Percentiles rank a stretch among this genome's conserved stretches.
Conservation (phyloP, 2,329 filamentous ascomycete genomes). For the Microsporum canis region DNA sequence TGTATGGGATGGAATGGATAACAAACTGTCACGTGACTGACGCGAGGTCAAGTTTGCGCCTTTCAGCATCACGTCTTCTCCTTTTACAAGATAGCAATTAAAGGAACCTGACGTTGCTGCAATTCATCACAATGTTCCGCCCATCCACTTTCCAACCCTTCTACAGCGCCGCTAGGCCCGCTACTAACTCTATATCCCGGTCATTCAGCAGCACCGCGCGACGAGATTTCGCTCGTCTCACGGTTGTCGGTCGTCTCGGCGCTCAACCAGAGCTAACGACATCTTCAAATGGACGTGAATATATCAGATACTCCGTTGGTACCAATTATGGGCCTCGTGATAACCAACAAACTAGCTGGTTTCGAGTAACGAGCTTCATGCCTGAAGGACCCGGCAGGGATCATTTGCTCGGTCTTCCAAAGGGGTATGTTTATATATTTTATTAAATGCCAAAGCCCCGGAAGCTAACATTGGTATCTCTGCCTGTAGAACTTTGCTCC, state of each 20-base stretch:
- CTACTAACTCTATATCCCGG: conserved; percentile 37
- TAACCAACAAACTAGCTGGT: conserved; percentile 73
- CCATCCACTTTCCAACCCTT: background rate
- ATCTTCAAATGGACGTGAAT: conserved; percentile 58
- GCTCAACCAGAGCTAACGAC: conserved; percentile 62
- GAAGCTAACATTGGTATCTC: background rate
- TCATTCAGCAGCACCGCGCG: conserved; percentile 62
- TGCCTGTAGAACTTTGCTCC: conserved; percentile 56
- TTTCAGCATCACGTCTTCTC: background rate
- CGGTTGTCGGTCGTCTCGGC: conserved; percentile 74
- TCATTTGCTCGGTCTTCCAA: conserved; percentile 59
- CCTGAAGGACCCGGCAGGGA: conserved; percentile 58
- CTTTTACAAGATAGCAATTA: background rate
- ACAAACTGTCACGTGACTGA: background rate
- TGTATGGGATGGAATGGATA: too few relatives aligned
- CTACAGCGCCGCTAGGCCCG: background rate
- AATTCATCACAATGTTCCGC: background rate
- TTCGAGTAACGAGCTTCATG: conserved; percentile 62
- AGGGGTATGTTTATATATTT: conserved; percentile 52
- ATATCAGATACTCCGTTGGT: conserved; percentile 67
- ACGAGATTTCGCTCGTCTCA: conserved; percentile 63
- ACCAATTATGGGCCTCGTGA: conserved; percentile 56
- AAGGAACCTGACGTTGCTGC: background rate
- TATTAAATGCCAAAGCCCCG: background rate
- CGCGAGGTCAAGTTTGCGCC: background rate